These are phyloP conservation scores for Fusarium setosum DNA, from an alignment of 2,329 filamentous ascomycete species.

Conservation along the genomic window DNA sequence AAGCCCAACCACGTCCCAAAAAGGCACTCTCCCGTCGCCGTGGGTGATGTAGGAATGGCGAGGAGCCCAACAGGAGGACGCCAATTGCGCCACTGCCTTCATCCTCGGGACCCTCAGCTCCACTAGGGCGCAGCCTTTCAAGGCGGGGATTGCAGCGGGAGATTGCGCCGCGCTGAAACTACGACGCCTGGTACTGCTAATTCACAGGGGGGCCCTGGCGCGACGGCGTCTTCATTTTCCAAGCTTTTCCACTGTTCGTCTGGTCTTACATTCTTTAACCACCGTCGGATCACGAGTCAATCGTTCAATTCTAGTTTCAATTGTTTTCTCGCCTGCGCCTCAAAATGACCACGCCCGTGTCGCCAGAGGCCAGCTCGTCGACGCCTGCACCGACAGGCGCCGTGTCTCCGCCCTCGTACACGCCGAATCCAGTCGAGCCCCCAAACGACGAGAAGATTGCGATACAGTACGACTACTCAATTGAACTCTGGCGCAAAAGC, in stretches of 20 bases:
- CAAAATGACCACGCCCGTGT: constrained; percentile 18
- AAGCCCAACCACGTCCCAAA: no score
- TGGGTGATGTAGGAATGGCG: no score
- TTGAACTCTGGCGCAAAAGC: not conserved
- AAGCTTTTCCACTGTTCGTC: not conserved
- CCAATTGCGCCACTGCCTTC: no score
- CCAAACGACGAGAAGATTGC: constrained; percentile 37
- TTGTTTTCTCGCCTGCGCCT: no score
- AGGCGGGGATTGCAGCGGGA: not conserved
- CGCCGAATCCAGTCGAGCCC: not conserved
- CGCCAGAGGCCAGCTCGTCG: constrained; percentile 20
- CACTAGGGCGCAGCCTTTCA: no score
- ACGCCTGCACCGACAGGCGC: not conserved
- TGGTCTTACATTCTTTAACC: not conserved
- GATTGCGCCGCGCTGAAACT: constrained; percentile 11
- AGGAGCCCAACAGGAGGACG: no score
- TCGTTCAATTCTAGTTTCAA: not conserved
- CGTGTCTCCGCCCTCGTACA: constrained; percentile 39
- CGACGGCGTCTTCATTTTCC: not conserved
- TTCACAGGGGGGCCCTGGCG: not conserved
- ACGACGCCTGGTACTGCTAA: not conserved
- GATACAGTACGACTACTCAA: constrained; percentile 7
- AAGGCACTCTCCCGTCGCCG: no score
- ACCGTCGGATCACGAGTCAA: no score
- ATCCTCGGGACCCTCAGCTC: no score